Evolutionary conservation across 2,329 filamentous ascomycete genomes (phyloP).

Genomic region (Hymenotorrendiella dingleyae): DNA sequence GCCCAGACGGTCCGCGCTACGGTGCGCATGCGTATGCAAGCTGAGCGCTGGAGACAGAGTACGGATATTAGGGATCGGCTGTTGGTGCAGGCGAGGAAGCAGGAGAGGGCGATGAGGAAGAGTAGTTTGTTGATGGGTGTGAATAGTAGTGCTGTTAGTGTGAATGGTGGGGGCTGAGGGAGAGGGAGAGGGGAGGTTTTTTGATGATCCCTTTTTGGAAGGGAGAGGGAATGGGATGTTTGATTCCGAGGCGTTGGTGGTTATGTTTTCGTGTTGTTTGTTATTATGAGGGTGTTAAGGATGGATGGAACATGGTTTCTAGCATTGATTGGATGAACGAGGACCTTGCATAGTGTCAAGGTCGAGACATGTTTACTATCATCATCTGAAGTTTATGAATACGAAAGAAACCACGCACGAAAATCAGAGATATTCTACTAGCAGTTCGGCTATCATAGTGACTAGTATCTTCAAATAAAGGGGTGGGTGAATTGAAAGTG

Average conservation of each 20-base stretch:
- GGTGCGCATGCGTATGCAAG: conserved; percentile 44
- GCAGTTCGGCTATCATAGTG: too few relatives aligned
- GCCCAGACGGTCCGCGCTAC: conserved; percentile 43
- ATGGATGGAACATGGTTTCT: too few relatives aligned
- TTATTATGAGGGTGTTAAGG: background rate
- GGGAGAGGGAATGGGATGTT: background rate
- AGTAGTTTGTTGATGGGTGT: background rate
- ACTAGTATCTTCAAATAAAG: too few relatives aligned
- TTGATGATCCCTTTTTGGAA: background rate
- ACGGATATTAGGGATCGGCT: conserved; percentile 38
- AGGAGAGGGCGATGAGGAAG: conserved; percentile 14
- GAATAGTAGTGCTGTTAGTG: background rate
- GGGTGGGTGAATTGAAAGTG: too few relatives aligned
- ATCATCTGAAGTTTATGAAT: too few relatives aligned
- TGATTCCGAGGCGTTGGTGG: background rate
- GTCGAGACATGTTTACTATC: too few relatives aligned
- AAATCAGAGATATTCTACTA: too few relatives aligned
- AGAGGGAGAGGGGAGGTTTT: background rate
- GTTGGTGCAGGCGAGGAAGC: conserved; percentile 23
- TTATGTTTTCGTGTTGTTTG: background rate
- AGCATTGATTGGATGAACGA: background rate
- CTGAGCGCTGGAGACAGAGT: conserved; percentile 43
- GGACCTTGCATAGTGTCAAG: too few relatives aligned
- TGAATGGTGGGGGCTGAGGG: background rate
- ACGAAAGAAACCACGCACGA: too few relatives aligned